phyloP scores from a whole-genome alignment of 2,329 filamentous ascomycete genomes.

The Penicillium sp. region DNA sequence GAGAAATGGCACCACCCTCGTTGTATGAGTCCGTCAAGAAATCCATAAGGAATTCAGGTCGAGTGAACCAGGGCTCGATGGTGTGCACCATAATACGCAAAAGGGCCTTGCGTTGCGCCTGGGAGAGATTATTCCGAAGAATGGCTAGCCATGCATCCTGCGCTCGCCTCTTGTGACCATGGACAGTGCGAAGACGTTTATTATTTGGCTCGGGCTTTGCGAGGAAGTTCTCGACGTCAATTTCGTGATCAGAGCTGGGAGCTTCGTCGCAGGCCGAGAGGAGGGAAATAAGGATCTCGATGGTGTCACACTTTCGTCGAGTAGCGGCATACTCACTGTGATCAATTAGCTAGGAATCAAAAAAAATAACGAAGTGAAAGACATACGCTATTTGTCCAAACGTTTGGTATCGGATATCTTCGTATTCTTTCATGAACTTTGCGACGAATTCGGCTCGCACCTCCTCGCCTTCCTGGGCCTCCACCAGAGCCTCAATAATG shows the following conservation, averaged over 20 bases:
- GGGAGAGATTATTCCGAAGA: constrained; percentile 68
- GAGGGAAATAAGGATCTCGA: constrained; percentile 48
- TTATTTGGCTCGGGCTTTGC: constrained; percentile 65
- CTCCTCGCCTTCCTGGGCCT: constrained; percentile 61
- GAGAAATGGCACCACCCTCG: constrained; percentile 80
- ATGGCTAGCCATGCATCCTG: constrained; percentile 87
- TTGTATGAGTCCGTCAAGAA: constrained; percentile 96
- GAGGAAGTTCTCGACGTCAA: constrained; percentile 44
- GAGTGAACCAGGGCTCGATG: constrained; percentile 87
- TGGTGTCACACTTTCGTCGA: constrained; percentile 34
- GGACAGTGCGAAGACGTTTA: constrained; percentile 70
- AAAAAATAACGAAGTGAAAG: background rate
- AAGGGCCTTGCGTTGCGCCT: constrained; percentile 78
- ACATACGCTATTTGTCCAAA: constrained; percentile 75
- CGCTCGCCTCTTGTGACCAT: constrained; percentile 76
- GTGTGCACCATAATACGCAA: constrained; percentile 75
- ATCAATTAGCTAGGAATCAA: constrained; percentile 12
- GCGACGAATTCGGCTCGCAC: constrained; percentile 75
- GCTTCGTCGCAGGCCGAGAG: constrained; percentile 67
- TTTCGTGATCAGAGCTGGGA: constrained; percentile 54
- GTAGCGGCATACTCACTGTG: constrained; percentile 45
- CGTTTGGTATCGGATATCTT: constrained; percentile 85
- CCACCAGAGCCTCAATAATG: constrained; percentile 68
- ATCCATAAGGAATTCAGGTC: constrained; percentile 89
- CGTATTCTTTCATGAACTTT: constrained; percentile 78